These are phyloP conservation scores for Tricholoma hemisulphureum DNA, from an alignment of 768 basidiomycete species.

Conservation along the genomic window DNA sequence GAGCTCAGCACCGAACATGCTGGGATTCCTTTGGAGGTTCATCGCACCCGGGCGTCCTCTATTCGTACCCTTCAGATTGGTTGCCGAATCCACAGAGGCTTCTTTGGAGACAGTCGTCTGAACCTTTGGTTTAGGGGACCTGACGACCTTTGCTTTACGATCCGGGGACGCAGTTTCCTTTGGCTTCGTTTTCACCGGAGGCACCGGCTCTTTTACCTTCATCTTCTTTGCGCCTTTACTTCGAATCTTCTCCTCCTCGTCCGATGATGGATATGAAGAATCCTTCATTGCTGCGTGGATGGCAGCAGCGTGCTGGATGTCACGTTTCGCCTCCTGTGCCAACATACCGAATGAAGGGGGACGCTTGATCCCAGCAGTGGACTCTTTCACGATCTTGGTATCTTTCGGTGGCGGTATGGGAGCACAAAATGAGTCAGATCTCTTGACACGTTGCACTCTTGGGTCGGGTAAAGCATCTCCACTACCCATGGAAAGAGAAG, in stretches of 20 bases:
- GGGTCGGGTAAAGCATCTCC: constrained; percentile 42
- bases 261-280: constrained; percentile 56
- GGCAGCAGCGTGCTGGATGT: constrained; percentile 9
- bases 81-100: neutral
- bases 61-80: constrained; percentile 4
- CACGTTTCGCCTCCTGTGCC: constrained; percentile 29
- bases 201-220: constrained; percentile 33
- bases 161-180: constrained; percentile 18
- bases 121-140: constrained; percentile 23
- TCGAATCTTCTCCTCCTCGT: constrained; percentile 73
- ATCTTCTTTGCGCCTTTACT: constrained; percentile 62
- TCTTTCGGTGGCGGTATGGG: constrained; percentile 35
- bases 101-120: constrained; percentile 10
- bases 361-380: constrained; percentile 44
- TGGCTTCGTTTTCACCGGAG: constrained; percentile 21
- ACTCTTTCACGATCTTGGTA: constrained; percentile 13
- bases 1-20: constrained; percentile 66
- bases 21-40: constrained; percentile 59
- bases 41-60: constrained; percentile 35
- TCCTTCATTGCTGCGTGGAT: constrained; percentile 33
- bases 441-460: constrained; percentile 50
- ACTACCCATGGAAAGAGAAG: constrained; percentile 42
- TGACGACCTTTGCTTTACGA: constrained; percentile 13
- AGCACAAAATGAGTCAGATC: constrained; percentile 46
- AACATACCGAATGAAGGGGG: constrained; percentile 57